Evolutionary conservation across 768 basidiomycete genomes (phyloP), one percentile per base, ranked within the genome.

Genomic region (Mycena rosella): DNA sequence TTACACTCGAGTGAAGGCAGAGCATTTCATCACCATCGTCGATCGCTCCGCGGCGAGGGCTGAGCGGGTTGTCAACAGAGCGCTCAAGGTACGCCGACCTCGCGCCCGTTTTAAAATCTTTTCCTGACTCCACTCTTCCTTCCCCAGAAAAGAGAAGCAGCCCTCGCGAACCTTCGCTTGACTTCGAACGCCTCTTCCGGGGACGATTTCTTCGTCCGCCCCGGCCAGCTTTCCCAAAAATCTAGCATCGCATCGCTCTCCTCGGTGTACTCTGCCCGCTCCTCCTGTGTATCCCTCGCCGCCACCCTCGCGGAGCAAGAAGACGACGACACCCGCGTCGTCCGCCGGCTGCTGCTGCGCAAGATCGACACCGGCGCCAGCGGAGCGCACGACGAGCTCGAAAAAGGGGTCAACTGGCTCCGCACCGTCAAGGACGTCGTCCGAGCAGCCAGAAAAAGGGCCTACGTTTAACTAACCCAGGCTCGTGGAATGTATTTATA

Each of bases 341-440:
- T 92, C 38, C 89, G 90, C 17, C 83, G 90, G 20, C 76, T 94
- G n/a, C 72, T 93, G 24, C 76, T 88, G 44, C 85, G 89, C 51
- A 92, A 92, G 78, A 85, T 93, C 60, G 87, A 89, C 42, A 84
- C 87, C 64, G 79, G 85, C 51, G 70, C 86, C 58, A 80, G 81
- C 18, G 87, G 86, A 8, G 87, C 88, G 2, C 85, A 86, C 71
- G 89, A 89, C 47, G 89, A 92, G 73, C 81, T 92, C 47, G 90
- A 92, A 65, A 86, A 84, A 68, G 83, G 84, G 36, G 81, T 80
- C 24, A 78, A 77, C 1, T 92, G 91, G 91, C 76, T 92, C 22
- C 82, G 84, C 52, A 86, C 92, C 56, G 86, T 92, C 65, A 89
- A 87, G 69, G 89, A 88, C 55, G 88, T 87, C 30, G 82, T 90